A percentile compares a stretch with the other conserved stretches of the same genome.
Conservation (phyloP, 148 eudicot species). For the Euryodendron excelsum region DNA sequence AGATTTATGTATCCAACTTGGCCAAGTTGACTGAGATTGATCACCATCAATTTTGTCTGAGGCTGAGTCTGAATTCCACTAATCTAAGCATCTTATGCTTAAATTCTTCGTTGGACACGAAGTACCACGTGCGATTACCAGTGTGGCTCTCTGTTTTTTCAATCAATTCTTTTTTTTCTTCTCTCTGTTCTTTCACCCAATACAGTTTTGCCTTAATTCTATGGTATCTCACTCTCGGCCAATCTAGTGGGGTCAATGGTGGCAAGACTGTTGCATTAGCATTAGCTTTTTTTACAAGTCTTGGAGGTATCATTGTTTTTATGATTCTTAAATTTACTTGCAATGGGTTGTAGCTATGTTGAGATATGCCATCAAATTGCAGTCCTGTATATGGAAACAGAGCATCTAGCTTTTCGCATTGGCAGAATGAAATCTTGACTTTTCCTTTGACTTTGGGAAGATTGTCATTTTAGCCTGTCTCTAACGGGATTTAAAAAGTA, state of each 20-base stretch:
- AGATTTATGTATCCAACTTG: slow-evolving; percentile 33
- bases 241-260: neutral
- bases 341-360: neutral
- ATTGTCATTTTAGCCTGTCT: neutral
- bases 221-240: neutral
- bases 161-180: too few species aligned
- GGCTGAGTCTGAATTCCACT: slow-evolving; percentile 48
- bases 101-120: slow-evolving; percentile 8
- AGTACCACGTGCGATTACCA: neutral
- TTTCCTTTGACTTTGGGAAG: slow-evolving; percentile 11
- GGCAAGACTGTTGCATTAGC: neutral
- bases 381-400: neutral
- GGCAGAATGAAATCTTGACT: slow-evolving; percentile 9
- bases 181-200: neutral
- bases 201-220: neutral
- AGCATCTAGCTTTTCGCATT: neutral
- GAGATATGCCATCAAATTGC: neutral
- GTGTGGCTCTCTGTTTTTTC: neutral
- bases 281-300: slow-evolving; percentile 7
- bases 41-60: slow-evolving; percentile 34
- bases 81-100: slow-evolving; percentile 27
- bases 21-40: slow-evolving; percentile 42
- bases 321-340: neutral
- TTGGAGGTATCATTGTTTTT: neutral
- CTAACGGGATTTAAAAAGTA: neutral